A percentile compares a stretch with the other conserved stretches of the same genome.
phyloP scores from a whole-genome alignment of 2,329 filamentous ascomycete genomes.

The Colletotrichum ledebouriae region DNA sequence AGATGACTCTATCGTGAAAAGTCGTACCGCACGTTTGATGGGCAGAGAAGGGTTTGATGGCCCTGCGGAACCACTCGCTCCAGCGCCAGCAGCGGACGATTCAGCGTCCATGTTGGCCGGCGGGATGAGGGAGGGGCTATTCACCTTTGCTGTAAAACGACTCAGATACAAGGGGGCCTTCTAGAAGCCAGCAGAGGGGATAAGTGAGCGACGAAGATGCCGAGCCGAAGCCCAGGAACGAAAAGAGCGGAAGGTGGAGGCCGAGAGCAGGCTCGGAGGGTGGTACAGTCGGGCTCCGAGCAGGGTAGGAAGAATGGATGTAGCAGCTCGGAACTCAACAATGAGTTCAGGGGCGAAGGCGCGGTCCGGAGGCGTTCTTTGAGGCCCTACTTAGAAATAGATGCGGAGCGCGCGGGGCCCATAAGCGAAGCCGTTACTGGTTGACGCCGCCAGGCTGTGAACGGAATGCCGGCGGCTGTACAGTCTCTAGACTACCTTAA shows the following conservation, averaged over 20 bases:
- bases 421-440: slow-evolving; percentile 1
- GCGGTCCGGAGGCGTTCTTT: slow-evolving; percentile 25
- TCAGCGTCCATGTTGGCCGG: slow-evolving; percentile 29
- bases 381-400: slow-evolving; percentile 28
- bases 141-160: too few relatives aligned
- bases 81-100: slow-evolving; percentile 6
- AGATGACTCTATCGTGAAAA: not conserved
- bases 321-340: slow-evolving; percentile 3
- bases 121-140: not conserved
- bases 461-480: slow-evolving; percentile 11
- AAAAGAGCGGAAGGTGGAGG: slow-evolving; percentile 3
- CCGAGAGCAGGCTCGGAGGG: not conserved
- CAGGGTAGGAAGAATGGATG: slow-evolving; percentile 4
- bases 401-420: slow-evolving; percentile 33
- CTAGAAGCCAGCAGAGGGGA: slow-evolving; percentile 14
- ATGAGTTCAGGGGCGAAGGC: slow-evolving; percentile 1
- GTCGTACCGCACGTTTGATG: slow-evolving; percentile 39
- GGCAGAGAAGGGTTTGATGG: slow-evolving; percentile 12
- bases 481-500: not conserved
- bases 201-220: not conserved
- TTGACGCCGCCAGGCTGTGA: not conserved
- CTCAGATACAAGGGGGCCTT: slow-evolving; percentile 7
- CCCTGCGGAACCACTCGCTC: slow-evolving; percentile 13
- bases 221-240: slow-evolving; percentile 2
- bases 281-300: slow-evolving; percentile 25